Evolutionary conservation across 768 basidiomycete genomes (phyloP).

Genomic region (Termitomyces sp.): DNA sequence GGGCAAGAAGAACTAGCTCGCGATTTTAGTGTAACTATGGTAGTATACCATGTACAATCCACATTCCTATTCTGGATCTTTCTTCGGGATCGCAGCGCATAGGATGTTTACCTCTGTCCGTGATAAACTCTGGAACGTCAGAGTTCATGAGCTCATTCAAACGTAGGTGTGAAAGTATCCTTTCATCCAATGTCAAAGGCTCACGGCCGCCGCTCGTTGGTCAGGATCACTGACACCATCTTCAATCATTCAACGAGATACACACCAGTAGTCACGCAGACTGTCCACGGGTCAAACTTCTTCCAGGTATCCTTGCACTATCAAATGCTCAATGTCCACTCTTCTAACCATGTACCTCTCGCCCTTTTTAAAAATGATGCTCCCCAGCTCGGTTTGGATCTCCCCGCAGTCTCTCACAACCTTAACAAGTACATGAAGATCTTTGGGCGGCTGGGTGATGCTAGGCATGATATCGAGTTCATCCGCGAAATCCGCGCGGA

Average conservation of each 20-base stretch:
- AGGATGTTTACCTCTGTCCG: too few species aligned
- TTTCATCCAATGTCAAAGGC: background rate
- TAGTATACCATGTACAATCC: too few species aligned
- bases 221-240: background rate
- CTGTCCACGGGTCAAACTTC: constrained; percentile 43
- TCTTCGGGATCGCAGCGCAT: too few species aligned
- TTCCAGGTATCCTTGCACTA: constrained; percentile 90
- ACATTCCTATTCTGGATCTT: too few species aligned
- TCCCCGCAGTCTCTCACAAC: constrained; percentile 88
- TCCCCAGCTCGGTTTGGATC: constrained; percentile 88
- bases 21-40: too few species aligned
- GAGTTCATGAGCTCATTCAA: background rate
- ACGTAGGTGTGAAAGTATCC: background rate
- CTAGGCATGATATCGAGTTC: constrained; percentile 85
- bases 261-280: too few species aligned
- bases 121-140: background rate
- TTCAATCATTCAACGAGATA: background rate
- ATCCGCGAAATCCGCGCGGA: constrained; percentile 77
- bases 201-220: background rate
- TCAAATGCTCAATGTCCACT: constrained; percentile 89
- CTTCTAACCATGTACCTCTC: constrained; percentile 85
- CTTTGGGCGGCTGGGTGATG: constrained; percentile 80
- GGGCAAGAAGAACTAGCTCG: too few species aligned
- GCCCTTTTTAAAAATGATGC: constrained; percentile 85
- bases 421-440: constrained; percentile 81